phyloP scores from a whole-genome alignment of 371 early-diverging fungal species.

The Actinomortierella wolfii region DNA sequence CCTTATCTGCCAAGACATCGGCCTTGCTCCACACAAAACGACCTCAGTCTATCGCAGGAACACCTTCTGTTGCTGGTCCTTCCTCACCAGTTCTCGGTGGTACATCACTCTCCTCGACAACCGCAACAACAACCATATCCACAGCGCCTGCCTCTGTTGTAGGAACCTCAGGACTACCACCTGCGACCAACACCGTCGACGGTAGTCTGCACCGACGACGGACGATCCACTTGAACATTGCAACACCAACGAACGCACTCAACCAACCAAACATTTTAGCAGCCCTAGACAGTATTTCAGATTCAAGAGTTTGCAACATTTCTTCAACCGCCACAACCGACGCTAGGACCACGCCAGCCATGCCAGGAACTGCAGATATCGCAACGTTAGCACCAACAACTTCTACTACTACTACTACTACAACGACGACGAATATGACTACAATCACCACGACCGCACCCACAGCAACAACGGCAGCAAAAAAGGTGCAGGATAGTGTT shows the following conservation, averaged over 20 bases:
- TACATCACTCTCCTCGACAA: background rate
- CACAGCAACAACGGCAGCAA: too few species aligned
- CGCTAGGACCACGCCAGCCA: background rate
- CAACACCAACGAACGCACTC: too few species aligned
- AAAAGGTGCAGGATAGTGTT: too few species aligned
- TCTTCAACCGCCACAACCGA: background rate
- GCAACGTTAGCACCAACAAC: conserved; percentile 1
- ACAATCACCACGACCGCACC: too few species aligned
- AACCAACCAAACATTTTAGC: too few species aligned
- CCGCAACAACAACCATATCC: background rate
- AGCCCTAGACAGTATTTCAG: too few species aligned
- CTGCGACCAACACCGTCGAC: conserved; percentile 3
- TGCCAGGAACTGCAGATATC: background rate
- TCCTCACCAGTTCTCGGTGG: background rate
- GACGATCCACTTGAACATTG: too few species aligned
- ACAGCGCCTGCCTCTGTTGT: background rate
- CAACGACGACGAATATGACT: too few species aligned
- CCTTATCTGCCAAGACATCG: conserved; percentile 5
- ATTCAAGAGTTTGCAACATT: too few species aligned
- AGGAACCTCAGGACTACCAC: background rate
- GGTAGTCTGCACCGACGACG: background rate
- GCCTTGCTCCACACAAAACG: conserved; percentile 31
- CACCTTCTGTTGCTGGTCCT: background rate
- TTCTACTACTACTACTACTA: background rate
- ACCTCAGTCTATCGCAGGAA: conserved; percentile 19